These are phyloP conservation scores for Colletotrichum kahawae DNA, from an alignment of 2,329 filamentous ascomycete species.

Conservation along the genomic window DNA sequence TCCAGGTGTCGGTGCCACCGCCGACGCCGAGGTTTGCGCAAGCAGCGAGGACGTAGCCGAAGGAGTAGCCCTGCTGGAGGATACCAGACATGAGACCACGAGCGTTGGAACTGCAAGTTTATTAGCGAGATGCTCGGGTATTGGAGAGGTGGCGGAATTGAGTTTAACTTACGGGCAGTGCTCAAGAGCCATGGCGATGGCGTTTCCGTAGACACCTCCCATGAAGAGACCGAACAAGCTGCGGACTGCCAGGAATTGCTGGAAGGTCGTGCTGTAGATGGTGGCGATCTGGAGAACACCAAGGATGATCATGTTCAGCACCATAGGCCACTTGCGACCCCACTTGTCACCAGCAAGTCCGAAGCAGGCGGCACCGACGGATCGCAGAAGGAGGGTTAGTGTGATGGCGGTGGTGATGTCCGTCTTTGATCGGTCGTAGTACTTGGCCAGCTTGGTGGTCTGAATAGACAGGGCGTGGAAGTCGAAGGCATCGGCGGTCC, in stretches of 20 bases:
- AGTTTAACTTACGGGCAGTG: slow-evolving; percentile 63
- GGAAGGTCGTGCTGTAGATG: slow-evolving; percentile 75
- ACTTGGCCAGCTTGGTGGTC: slow-evolving; percentile 68
- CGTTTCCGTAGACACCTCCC: slow-evolving; percentile 82
- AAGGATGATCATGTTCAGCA: slow-evolving; percentile 77
- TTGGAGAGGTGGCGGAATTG: neutral
- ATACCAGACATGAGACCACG: slow-evolving; percentile 84
- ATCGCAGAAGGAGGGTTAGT: slow-evolving; percentile 75
- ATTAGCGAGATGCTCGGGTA: neutral
- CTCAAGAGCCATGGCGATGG: slow-evolving; percentile 79
- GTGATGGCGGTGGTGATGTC: slow-evolving; percentile 78
- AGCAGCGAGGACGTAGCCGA: slow-evolving; percentile 81
- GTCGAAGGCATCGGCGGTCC: slow-evolving; percentile 85
- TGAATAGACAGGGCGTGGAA: slow-evolving; percentile 84
- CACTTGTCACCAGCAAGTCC: slow-evolving; percentile 80
- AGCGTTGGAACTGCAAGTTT: slow-evolving; percentile 57
- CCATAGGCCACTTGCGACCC: slow-evolving; percentile 85
- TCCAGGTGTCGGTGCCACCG: slow-evolving; percentile 68
- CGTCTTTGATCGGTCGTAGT: slow-evolving; percentile 60
- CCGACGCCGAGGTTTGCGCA: slow-evolving; percentile 78
- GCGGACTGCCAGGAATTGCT: slow-evolving; percentile 76
- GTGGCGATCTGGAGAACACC: slow-evolving; percentile 74
- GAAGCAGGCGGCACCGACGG: slow-evolving; percentile 76
- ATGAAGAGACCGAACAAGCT: slow-evolving; percentile 79
- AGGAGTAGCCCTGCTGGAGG: slow-evolving; percentile 80